Base-by-base conservation (phyloP, 148 eudicot genomes). In the Amaranthus palmeri region DNA sequence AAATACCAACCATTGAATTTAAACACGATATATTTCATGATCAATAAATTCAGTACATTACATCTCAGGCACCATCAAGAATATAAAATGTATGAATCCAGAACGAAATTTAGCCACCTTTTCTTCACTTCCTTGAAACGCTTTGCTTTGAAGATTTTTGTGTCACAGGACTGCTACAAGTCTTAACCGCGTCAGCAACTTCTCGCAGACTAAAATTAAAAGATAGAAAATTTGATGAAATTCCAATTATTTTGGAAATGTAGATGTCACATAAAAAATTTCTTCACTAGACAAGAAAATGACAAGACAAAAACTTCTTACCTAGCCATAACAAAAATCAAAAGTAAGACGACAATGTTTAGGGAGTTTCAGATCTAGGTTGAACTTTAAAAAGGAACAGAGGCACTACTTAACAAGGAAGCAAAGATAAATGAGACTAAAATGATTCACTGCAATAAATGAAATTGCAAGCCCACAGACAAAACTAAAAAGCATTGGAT, bases 201-300 rank as follows among this genome's bases (percentile, higher is more conserved):
- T 78, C 74, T 68, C 74, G 61, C 25, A 62, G 4, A 50, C 82
- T 79, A 74, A 44, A 65, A 69, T 57, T 8, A 47, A 51, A 68
- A 55, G 17, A 62, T 42, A 65, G 15, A 77, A 47, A 42, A 25
- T 51, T 42, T 41, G 11, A 56, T 52, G 52, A 40, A 55, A 66
- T 7, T 56, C 15, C 5, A 4, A 2, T 14, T 6, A 8, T 46
- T 64, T 46, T 7, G 25, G 13, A 3, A 52, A 64, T 3, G 6
- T 63, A 4, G 10, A 15, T 8, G 15, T 47, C 8, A n/a, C 10
- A 13, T 14, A n/a, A 5, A 45, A 15, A 64, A 46, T 8, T 47
- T 46, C 13, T 15, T 62, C 17, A 36, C 15, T 47, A n/a, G 40
- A 36, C 5, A 64, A 46, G 40, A 46, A 64, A 14, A 46, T 45